phyloP scores from a whole-genome alignment of 441 rosid species.

The Pelargonium australe region DNA sequence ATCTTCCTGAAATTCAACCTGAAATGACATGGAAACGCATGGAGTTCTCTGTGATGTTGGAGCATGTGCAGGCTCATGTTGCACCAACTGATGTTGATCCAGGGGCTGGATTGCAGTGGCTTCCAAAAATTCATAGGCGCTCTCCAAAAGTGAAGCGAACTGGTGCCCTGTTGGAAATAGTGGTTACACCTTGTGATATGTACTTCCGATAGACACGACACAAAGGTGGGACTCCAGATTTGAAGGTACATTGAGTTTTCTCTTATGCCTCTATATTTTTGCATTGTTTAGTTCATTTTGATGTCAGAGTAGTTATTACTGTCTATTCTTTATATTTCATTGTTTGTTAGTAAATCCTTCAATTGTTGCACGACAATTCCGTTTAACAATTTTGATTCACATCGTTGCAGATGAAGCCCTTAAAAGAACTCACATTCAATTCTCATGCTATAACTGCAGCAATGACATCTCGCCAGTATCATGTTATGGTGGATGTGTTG shows the following conservation, averaged over 20 bases:
- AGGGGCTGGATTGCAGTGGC: slow-evolving; percentile 99
- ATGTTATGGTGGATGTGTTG: slow-evolving; percentile 96
- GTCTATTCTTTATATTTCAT: background rate
- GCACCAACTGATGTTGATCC: slow-evolving; percentile 99
- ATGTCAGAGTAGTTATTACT: slow-evolving; percentile 10
- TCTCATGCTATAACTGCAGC: slow-evolving; percentile 81
- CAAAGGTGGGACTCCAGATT: slow-evolving; percentile 92
- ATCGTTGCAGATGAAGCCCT: slow-evolving; percentile 78
- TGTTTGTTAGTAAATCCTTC: background rate
- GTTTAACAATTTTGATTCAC: slow-evolving; percentile 22
- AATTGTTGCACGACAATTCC: slow-evolving; percentile 11
- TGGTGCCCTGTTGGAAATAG: slow-evolving; percentile 94
- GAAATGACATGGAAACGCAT: slow-evolving; percentile 88
- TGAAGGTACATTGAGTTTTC: slow-evolving; percentile 56
- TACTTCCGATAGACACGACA: slow-evolving; percentile 86
- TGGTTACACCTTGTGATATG: slow-evolving; percentile 98
- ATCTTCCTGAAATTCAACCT: slow-evolving; percentile 62
- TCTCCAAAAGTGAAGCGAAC: slow-evolving; percentile 95
- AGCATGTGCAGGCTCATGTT: slow-evolving; percentile 98
- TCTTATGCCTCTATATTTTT: slow-evolving; percentile 15
- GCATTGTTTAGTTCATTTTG: slow-evolving; percentile 10
- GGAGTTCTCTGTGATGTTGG: slow-evolving; percentile 95
- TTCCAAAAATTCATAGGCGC: slow-evolving; percentile 73
- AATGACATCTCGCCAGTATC: slow-evolving; percentile 99
- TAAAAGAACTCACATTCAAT: slow-evolving; percentile 91